A percentile compares a stretch with the other conserved stretches of the same genome.
Conservation (phyloP, 1,284 basidiomycete genomes). For the Phylloboletellus chloephorus region DNA sequence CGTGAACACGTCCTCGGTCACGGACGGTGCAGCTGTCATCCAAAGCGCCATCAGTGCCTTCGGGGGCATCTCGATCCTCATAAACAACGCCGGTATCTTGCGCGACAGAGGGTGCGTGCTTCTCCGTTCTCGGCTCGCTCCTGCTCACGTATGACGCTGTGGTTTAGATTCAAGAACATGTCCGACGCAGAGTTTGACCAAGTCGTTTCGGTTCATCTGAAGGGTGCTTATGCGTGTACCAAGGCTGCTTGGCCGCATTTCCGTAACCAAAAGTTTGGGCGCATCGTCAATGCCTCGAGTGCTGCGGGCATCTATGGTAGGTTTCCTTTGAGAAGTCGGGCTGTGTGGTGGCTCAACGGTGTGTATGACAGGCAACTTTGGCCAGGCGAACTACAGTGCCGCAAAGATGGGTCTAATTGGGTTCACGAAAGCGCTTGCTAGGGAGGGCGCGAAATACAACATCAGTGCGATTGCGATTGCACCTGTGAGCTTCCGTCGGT, state of each 20-base stretch:
- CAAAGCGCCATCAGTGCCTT: constrained; percentile 85
- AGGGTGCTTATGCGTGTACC: constrained; percentile 92
- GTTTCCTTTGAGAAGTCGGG: constrained; percentile 10
- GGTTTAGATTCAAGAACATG: constrained; percentile 83
- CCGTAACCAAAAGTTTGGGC: constrained; percentile 90
- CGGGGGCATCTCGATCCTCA: constrained; percentile 76
- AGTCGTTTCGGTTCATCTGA: constrained; percentile 86
- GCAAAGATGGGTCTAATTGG: constrained; percentile 87
- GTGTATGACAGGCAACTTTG: constrained; percentile 76
- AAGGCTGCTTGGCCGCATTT: constrained; percentile 97
- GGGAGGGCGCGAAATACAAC: constrained; percentile 89
- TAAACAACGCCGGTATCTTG: constrained; percentile 98
- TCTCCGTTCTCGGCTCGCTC: neutral
- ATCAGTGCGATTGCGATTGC: constrained; percentile 88
- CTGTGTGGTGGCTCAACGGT: neutral
- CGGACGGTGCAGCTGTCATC: constrained; percentile 85
- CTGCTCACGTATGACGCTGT: neutral
- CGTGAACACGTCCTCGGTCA: constrained; percentile 83
- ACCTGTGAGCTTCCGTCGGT: constrained; percentile 53
- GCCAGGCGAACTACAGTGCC: constrained; percentile 91
- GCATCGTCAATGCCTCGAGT: constrained; percentile 90
- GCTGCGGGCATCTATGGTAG: constrained; percentile 80
- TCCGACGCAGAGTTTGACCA: constrained; percentile 85
- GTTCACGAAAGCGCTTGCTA: constrained; percentile 89
- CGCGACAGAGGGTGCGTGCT: constrained; percentile 67